phyloP scores from a whole-genome alignment of 1,284 basidiomycete species.

The Golubevia pallescens region DNA sequence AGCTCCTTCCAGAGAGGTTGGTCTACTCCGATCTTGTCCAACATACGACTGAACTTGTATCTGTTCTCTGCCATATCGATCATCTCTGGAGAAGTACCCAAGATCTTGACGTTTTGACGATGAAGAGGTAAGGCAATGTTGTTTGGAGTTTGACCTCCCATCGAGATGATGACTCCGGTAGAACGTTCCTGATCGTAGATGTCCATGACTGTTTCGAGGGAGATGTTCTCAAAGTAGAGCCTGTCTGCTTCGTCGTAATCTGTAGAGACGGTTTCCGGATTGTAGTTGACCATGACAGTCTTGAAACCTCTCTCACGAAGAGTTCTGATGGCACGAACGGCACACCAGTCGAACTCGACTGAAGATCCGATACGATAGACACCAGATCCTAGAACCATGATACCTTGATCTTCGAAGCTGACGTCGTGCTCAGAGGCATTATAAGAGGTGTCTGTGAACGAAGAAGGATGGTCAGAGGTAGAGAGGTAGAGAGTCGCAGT shows the following conservation, averaged over 20 bases:
- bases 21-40: slow-evolving; percentile 97
- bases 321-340: slow-evolving; percentile 93
- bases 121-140: slow-evolving; percentile 93
- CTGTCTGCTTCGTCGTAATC: slow-evolving; percentile 99
- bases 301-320: slow-evolving; percentile 91
- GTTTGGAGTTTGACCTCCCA: slow-evolving; percentile 98
- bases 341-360: slow-evolving; percentile 99
- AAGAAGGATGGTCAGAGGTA: no score
- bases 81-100: slow-evolving; percentile 98
- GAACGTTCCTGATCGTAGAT: slow-evolving; percentile 92
- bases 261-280: slow-evolving; percentile 97
- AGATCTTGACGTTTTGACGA: slow-evolving; percentile 96
- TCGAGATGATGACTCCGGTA: slow-evolving; percentile 89
- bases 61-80: slow-evolving; percentile 99
- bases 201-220: slow-evolving; percentile 92
- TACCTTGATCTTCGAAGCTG: slow-evolving; percentile 84
- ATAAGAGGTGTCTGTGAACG: slow-evolving; percentile 78
- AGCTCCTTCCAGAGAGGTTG: slow-evolving; percentile 98
- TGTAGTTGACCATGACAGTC: slow-evolving; percentile 99
- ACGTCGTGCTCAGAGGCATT: slow-evolving; percentile 93
- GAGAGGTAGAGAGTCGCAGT: no score
- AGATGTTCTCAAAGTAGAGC: slow-evolving; percentile 98
- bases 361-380: slow-evolving; percentile 98
- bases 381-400: slow-evolving; percentile 96
- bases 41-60: slow-evolving; percentile 97